Evolutionary conservation across 1,284 basidiomycete species (phyloP), one percentile per base, ranked within the genome.

Genomic region (Trichosporon sp.): DNA sequence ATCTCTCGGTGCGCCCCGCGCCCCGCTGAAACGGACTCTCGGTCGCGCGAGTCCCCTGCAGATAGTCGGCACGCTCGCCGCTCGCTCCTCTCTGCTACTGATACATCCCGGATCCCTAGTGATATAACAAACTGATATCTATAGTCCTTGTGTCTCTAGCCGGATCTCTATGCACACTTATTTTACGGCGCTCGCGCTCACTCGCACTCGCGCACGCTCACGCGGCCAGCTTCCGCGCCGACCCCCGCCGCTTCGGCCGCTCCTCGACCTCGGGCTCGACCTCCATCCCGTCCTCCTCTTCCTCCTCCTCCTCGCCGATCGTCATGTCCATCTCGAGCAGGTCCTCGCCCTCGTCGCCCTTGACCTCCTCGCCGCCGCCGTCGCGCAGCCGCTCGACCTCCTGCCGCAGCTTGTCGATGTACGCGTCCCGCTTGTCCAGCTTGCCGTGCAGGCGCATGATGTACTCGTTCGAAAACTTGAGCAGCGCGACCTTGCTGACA

Each of bases 401-500:
- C 72, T 80, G 83, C 69, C 93, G 85, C 75, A 97, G 81, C 74
- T 80, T 84, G 68, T 83, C 85, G 76, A 98, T 91, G 81, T 94
- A 93, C 62, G 86, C 86, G 77, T 98, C 94, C 64, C 96, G 85
- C 77, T 93, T 86, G 67, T 92, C 90, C 62, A 98, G 87, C 53
- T 93, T 88, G 62, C 86, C 89, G 74, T 90, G 91, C 73, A 96
- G 85, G 71, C 88, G 85, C 63, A 89, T 86, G 68, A 97, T 90
- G 77, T 89, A 95, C 80, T 95, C 92, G 80, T 97, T 97, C 65
- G 90, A 91, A 77, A 92, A 93, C 67, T 93, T 88, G 69, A 99
- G 83, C 35, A 99, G 85, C 77, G 97, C 95, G 69, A 98, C 87
- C 85, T 98, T 98, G 84, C 91, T 92, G 58, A 98, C 93, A n/a